Evolutionary conservation across 192 early-diverging fungal genomes (phyloP).

Genomic region (Glomus cerebriforme): DNA sequence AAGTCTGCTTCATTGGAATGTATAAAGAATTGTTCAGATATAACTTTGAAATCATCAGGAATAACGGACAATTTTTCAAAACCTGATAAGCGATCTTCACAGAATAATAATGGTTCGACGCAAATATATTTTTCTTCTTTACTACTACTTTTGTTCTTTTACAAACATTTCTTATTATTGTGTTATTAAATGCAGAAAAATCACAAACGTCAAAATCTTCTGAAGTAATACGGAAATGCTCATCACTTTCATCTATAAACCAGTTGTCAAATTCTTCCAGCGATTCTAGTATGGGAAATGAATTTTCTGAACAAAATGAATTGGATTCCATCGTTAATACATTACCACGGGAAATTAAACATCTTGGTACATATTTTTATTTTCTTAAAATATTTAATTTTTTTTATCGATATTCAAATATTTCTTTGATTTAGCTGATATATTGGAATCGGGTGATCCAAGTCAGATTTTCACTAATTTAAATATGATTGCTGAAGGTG

Average conservation of each 20-base stretch:
- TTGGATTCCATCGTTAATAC: neutral
- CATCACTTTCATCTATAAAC: neutral
- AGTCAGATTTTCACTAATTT: constrained; percentile 79
- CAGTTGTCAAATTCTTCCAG: neutral
- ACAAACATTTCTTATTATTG: neutral
- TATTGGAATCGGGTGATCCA: constrained; percentile 82
- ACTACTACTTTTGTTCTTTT: neutral
- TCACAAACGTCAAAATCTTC: neutral
- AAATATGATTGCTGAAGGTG: constrained; percentile 91
- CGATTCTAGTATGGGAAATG: neutral
- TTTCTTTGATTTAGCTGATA: constrained; percentile 46
- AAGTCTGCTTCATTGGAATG: neutral
- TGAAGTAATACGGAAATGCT: neutral
- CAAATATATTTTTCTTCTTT: neutral
- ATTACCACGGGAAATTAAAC: neutral
- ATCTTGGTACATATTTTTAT: neutral
- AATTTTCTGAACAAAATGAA: neutral
- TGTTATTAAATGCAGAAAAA: neutral
- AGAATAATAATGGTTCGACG: neutral
- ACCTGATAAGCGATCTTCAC: neutral
- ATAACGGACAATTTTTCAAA: neutral
- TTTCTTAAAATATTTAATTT: neutral
- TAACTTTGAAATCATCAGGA: neutral
- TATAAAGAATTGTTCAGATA: neutral
- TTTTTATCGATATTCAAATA: neutral